Evolutionary conservation across 495 filamentous ascomycete species (phyloP).

Genomic region (Astrothelium subdiscretum): DNA sequence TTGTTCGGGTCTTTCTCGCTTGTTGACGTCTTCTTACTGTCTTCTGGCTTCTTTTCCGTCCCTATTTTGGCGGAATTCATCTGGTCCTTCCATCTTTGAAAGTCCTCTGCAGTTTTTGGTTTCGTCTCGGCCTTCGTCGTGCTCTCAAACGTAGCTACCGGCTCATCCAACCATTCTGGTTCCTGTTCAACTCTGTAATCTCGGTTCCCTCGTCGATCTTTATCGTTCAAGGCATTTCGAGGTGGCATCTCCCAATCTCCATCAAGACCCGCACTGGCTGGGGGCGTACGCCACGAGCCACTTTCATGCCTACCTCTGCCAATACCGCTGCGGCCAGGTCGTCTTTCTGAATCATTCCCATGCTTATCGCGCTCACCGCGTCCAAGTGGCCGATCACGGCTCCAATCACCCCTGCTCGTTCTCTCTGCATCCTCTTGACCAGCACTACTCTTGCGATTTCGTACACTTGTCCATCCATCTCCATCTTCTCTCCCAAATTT

Average conservation of each 20-base stretch:
- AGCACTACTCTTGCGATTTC: conserved; percentile 41
- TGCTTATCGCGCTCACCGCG: conserved; percentile 10
- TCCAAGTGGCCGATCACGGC: conserved; percentile 43
- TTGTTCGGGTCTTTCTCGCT: not conserved
- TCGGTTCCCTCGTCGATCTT: conserved; percentile 59
- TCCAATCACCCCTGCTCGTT: conserved; percentile 42
- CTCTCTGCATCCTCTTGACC: conserved; percentile 45
- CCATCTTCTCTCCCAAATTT: conserved; percentile 36
- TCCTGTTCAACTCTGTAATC: conserved; percentile 39
- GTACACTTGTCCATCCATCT: conserved; percentile 49
- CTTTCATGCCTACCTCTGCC: conserved; percentile 13
- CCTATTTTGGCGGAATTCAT: conserved; percentile 62
- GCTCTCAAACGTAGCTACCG: not conserved
- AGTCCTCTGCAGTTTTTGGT: conserved; percentile 48
- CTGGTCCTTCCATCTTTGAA: conserved; percentile 85
- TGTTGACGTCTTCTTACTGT: not conserved
- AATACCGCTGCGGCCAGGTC: conserved; percentile 12
- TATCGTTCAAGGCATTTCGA: conserved; percentile 22
- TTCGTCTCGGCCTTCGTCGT: not conserved
- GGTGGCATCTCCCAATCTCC: not conserved
- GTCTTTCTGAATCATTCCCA: conserved; percentile 9
- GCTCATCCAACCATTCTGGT: conserved; percentile 40
- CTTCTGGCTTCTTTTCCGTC: conserved; percentile 21
- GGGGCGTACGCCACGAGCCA: not conserved
- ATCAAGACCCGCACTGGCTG: not conserved